A percentile compares a stretch with the other conserved stretches of the same genome.
Evolutionary conservation across 2,329 filamentous ascomycete genomes (phyloP).

Genomic region (Trichophyton equinum): DNA sequence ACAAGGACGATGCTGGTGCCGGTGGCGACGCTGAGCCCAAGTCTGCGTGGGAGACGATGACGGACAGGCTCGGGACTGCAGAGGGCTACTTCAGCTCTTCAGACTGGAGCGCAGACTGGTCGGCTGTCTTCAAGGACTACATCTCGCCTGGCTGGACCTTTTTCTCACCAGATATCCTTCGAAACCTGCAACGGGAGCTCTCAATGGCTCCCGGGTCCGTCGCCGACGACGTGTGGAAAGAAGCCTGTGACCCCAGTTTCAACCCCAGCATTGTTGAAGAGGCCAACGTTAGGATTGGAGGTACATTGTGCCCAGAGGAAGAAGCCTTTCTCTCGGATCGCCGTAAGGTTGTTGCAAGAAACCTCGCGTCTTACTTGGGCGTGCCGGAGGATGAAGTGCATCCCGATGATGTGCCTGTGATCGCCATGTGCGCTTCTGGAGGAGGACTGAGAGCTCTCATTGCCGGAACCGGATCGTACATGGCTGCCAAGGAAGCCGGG

Average conservation of each 20-base stretch:
- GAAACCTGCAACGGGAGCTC: constrained; percentile 75
- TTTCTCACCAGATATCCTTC: constrained; percentile 59
- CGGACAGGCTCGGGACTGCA: constrained; percentile 32
- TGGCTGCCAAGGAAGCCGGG: constrained; percentile 73
- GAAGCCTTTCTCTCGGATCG: constrained; percentile 59
- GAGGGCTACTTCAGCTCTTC: constrained; percentile 30
- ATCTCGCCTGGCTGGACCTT: constrained; percentile 77
- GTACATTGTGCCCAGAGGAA: constrained; percentile 72
- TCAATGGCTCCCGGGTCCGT: constrained; percentile 79
- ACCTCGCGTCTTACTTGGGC: constrained; percentile 69
- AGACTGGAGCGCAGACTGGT: constrained; percentile 34
- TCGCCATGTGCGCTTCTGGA: constrained; percentile 89
- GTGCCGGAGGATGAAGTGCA: constrained; percentile 71
- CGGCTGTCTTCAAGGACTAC: constrained; percentile 49
- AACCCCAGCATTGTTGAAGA: constrained; percentile 81
- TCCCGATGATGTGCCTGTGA: constrained; percentile 81
- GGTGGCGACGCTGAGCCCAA: neutral
- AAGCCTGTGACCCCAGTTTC: constrained; percentile 68
- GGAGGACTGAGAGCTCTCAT: constrained; percentile 83
- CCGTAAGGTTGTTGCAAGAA: constrained; percentile 54
- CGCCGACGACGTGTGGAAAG: constrained; percentile 84
- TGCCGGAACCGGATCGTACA: constrained; percentile 74
- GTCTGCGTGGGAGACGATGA: constrained; percentile 40
- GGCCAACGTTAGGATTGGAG: constrained; percentile 68
- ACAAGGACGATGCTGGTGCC: neutral